Base-by-base conservation (phyloP, 345 rosid genomes). In the Lepidium sativum region DNA sequence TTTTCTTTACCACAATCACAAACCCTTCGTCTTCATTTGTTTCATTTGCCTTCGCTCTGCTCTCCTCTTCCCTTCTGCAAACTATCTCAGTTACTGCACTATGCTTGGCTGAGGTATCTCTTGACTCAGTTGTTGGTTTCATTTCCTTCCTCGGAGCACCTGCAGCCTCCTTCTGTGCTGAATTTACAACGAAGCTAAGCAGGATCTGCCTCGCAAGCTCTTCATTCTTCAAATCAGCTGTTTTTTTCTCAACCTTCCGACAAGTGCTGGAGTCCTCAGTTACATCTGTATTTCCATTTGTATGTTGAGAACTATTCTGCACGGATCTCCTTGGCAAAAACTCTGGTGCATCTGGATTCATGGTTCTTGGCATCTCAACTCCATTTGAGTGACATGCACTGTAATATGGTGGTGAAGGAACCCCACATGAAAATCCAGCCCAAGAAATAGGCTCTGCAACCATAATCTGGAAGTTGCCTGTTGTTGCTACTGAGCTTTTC, bases 271-370 rank as follows among this genome's bases (percentile, higher is more conserved):
- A 62, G 23, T 61, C 56, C n/a, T 25, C 17, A 6, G 37, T 23
- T 42, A 23, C 47, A 37, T 12, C 27, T 6, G 51, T 66, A 31
- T 67, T 38, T 34, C n/a, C 63, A 67, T 60, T 77, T 9, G 54
- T 61, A 45, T 66, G 73, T 67, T 55, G 75, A 11, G 68, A 35
- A 53, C 48, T 72, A 42, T 69, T 67, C 65, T 78, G 77, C 78
- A 80, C 70, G 35, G 64, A 79, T 77, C 74, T 86, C 76, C 84
- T 76, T n/a, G 94, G 98, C 25, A 89, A 79, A 59, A 85, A 92
- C 81, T 87, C 98, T 55, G 88, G 91, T 9, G 97, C 98, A 77
- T 92, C 88, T 40, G 98, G 97, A 65, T 89, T 92, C 98, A 92
- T 89, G 71, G 87, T 82, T 75, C 80, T 80, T 32, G 85, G 89